Percentiles rank a stretch among this genome's conserved stretches.
phyloP scores from a whole-genome alignment of 1,284 basidiomycete species.

The Tylopilus sp. region DNA sequence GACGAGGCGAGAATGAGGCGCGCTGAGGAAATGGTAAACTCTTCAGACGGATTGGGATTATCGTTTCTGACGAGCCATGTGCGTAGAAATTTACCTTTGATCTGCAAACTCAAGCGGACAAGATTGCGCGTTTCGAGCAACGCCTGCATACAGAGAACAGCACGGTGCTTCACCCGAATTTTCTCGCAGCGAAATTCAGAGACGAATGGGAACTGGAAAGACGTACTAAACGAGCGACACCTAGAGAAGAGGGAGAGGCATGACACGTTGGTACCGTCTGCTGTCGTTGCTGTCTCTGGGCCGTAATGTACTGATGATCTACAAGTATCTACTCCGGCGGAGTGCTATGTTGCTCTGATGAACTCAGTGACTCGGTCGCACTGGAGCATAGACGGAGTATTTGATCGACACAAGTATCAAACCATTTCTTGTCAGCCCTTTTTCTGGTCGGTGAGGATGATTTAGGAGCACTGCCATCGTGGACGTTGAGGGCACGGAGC shows the following conservation, averaged over 20 bases:
- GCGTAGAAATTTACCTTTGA: conserved; percentile 59
- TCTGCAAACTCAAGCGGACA: conserved; percentile 64
- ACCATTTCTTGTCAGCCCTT: conserved; percentile 45
- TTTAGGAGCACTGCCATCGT: conserved; percentile 1
- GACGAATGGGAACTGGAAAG: conserved; percentile 39
- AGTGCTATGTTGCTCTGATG: not conserved
- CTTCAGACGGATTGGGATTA: not conserved
- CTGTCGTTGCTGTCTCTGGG: not conserved
- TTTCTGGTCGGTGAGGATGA: conserved; percentile 20
- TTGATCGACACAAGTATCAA: conserved; percentile 57
- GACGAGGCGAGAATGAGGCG: conserved; percentile 64
- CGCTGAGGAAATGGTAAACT: conserved; percentile 49
- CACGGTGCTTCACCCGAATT: conserved; percentile 60
- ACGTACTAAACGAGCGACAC: conserved; percentile 22
- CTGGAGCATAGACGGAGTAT: conserved; percentile 38
- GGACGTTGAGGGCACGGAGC: conserved; percentile 35
- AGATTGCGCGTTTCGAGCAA: conserved; percentile 63
- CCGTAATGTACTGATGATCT: conserved; percentile 17
- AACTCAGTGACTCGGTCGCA: not conserved
- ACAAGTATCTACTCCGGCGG: conserved; percentile 15
- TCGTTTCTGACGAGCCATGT: conserved; percentile 6
- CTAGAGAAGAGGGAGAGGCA: conserved; percentile 32
- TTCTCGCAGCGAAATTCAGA: conserved; percentile 58
- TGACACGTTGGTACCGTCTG: conserved; percentile 16
- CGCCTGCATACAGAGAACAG: conserved; percentile 45